Base-by-base conservation (phyloP, 768 basidiomycete genomes). In the Chalciporus chontae region DNA sequence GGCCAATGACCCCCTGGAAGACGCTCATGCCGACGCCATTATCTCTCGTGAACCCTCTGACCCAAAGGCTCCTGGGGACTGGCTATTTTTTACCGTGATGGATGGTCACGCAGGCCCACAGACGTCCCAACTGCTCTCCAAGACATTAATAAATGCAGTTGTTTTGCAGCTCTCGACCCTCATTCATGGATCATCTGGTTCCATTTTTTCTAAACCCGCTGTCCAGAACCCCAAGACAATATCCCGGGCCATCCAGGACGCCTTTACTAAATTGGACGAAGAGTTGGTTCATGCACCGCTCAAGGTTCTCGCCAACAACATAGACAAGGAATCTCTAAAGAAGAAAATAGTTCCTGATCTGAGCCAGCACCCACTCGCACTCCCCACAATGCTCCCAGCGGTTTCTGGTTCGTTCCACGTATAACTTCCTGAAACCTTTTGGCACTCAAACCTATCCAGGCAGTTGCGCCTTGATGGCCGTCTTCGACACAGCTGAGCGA, bases 1-100 rank as follows among this genome's bases (percentile, higher is more conserved):
- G 1, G 87, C 92, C 3, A 99, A 99, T 62, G 81, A 87, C 51
- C 90, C 93, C 8, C 84, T 96, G 45, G 96, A 99, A 69, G 96
- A 99, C 64, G 84, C 92, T 21, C 79, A 85, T 55, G 80, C 88
- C 4, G 76, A 78, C 52, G 81, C 84, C 48, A 72, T 93, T 53
- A 71, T 95, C 43, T 66, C 78, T 55, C 75, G 84, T 34, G 83
- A 88, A 60, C 71, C 70, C 3, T 70, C 78, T n/a, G 80, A 84
- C 56, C 73, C 78, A 9, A 74, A 78, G 3, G 73, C 73, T 0
- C 77, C 79, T 2, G 86, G 87, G 13, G 89, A 90, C 60, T 77
- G 87, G 52, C 73, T 92, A 38, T 88, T 95, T 69, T 94, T 92
- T 60, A 73, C 90, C 1, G 84, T 95, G 31, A 87, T 95, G 84